Evolutionary conservation across 805 yeast genomes (phyloP), one percentile per base, ranked within the genome.

Genomic region (Phaffomyces thermotolerans): DNA sequence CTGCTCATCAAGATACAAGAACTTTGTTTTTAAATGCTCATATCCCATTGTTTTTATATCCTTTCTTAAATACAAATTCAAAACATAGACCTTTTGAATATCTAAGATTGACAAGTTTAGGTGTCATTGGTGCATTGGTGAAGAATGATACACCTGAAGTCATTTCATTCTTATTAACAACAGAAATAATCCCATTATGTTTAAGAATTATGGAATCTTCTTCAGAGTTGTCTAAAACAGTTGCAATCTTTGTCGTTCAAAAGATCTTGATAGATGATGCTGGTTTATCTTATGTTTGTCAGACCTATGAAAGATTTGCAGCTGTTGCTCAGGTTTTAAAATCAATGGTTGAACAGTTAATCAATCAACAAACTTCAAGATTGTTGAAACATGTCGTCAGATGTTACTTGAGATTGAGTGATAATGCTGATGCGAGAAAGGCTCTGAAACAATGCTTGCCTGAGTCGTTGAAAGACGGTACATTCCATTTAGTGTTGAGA

Each of bases 121-220:
- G 99, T 34, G 99, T 91, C 7, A 86, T 91, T 60, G 99, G 99
- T 18, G 98, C 99, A 0, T 69, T 91, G 44, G 98, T 93, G 23
- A 91, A 93, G 56, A 91, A 90, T 62, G 99, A 91, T 58, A 85
- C 96, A 4, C 88, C 95, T 14, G 96, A 91, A 54, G 98, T 91
- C 36, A 90, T 93, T 49, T 85, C 85, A 49, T 91, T 93, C 58
- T 67, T 91, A 56, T 71, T 91, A 37, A 81, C 96, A n/a, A 93
- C 99, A 0, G 99, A 91, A 62, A 91, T 93, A 54, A 95, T 93
- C 30, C 99, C 99, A 6, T 67, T 93, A 44, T 93, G 99, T 61
- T 69, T 91, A 46, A 81, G 93, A 55, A 91, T 93, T 49, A 91
- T 91, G 95, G 98, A 91, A 61, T 79, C 90, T 1, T 88, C 96